Percentiles rank a stretch among this genome's conserved stretches.
Conservation (phyloP, 768 basidiomycete species). For the Amanita subjunquillea region DNA sequence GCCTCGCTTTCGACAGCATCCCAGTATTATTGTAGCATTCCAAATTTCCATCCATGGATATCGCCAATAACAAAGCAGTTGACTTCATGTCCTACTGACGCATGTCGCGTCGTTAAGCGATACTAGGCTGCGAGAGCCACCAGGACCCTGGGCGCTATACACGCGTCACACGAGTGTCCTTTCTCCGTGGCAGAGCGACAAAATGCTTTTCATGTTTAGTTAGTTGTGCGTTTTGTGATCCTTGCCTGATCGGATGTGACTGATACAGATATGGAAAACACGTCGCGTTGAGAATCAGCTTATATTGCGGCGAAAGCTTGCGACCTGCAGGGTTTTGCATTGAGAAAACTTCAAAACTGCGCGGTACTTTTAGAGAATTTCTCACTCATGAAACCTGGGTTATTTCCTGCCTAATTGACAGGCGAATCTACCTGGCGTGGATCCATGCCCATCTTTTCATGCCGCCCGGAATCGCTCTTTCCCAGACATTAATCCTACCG, state of each 20-base stretch:
- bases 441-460: neutral
- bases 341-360: neutral
- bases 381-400: neutral
- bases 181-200: neutral
- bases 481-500: neutral
- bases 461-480: neutral
- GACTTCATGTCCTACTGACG: neutral
- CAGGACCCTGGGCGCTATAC: neutral
- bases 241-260: neutral
- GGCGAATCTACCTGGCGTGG: neutral
- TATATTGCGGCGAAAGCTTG: neutral
- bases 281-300: neutral
- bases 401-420: neutral
- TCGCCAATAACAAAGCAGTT: neutral
- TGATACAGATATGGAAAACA: neutral
- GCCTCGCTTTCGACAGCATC: neutral
- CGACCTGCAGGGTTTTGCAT: neutral
- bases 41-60: neutral
- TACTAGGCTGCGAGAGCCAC: neutral
- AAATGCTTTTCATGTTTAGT: neutral
- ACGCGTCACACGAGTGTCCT: neutral
- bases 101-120: neutral
- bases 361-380: neutral
- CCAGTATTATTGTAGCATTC: neutral
- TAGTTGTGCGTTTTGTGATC: neutral